Base-by-base conservation (phyloP, 768 basidiomycete genomes). In the Pleurotus giganteus region DNA sequence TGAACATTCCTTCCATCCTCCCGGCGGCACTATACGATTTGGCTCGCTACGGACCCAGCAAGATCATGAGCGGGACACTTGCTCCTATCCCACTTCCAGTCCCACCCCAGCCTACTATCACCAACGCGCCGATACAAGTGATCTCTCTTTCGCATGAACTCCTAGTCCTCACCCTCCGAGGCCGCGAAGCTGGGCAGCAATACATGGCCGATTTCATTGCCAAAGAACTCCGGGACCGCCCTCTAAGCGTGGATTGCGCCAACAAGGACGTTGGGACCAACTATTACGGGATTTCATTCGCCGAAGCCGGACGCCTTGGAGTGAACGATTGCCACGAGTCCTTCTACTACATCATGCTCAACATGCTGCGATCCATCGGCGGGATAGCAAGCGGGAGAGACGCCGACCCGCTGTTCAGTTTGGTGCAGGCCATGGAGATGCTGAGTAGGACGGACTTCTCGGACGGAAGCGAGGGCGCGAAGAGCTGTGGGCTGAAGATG, bases 261-360 rank as follows among this genome's bases (percentile, higher is more conserved):
- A 73, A 82, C 21, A 63, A 74, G 13, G 58, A 70, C 49, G 66
- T 71, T 1, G 70, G 72, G 52, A 15, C 23, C 17, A 47, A 2
- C n/a, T 8, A 28, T 5, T 17, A 36, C 6, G 28, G 29, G 11
- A 19, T 50, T 8, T 28, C 31, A 29, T 15, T 21, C 21, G 49
- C 17, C 7, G 34, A 51, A 13, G 31, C 49, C 6, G 49, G 49
- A 3, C 49, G 49, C 0, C 21, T 51, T 9, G 34, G 49, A 4
- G 9, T 51, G 4, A 54, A 71, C 28, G 60, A 67, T 47, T 91
- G 89, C 67, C 70, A 72, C 55, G 85, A 89, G 49, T 85, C 87
- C 12, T 88, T 87, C 69, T 86, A 89, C 69, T 88, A 84, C 65
- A 82, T 91, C 71, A 81, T 81, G 73, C 78, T 90, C 55, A 89